These are phyloP conservation scores for Venturia oleaginea DNA, from an alignment of 2,329 filamentous ascomycete species.

Conservation along the genomic window DNA sequence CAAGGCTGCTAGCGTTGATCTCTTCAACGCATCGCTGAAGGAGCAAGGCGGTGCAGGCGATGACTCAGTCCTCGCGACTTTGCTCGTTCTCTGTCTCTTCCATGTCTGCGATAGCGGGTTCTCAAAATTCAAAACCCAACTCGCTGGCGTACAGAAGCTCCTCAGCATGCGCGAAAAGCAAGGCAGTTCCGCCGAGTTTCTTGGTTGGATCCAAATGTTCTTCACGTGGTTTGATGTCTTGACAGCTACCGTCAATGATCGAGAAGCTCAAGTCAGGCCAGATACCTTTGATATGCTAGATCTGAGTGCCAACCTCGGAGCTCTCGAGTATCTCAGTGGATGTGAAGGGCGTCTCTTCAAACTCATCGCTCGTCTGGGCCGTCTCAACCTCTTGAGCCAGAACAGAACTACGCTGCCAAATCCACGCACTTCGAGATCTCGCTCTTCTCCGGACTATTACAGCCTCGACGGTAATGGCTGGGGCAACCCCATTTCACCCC, in stretches of 20 bases:
- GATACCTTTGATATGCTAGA: constrained; percentile 54
- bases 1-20: constrained; percentile 72
- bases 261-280: constrained; percentile 69
- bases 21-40: constrained; percentile 76
- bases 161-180: constrained; percentile 31
- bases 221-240: constrained; percentile 95
- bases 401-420: constrained; percentile 31
- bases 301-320: constrained; percentile 58
- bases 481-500: constrained; percentile 37
- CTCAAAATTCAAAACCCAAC: constrained; percentile 86
- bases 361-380: constrained; percentile 71
- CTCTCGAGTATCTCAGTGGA: constrained; percentile 75
- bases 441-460: constrained; percentile 36
- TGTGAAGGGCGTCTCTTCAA: constrained; percentile 84
- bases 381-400: constrained; percentile 77
- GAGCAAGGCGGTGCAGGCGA: constrained; percentile 66
- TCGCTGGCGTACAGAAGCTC: constrained; percentile 86
- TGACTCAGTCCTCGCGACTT: constrained; percentile 79
- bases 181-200: constrained; percentile 49
- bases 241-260: constrained; percentile 83
- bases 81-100: constrained; percentile 82
- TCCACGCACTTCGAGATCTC: constrained; percentile 24
- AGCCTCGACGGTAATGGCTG: constrained; percentile 61
- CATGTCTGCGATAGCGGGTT: constrained; percentile 90
- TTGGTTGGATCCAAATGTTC: constrained; percentile 83